Base-by-base conservation (phyloP, 768 basidiomycete species). In the Hericium coralloides region DNA sequence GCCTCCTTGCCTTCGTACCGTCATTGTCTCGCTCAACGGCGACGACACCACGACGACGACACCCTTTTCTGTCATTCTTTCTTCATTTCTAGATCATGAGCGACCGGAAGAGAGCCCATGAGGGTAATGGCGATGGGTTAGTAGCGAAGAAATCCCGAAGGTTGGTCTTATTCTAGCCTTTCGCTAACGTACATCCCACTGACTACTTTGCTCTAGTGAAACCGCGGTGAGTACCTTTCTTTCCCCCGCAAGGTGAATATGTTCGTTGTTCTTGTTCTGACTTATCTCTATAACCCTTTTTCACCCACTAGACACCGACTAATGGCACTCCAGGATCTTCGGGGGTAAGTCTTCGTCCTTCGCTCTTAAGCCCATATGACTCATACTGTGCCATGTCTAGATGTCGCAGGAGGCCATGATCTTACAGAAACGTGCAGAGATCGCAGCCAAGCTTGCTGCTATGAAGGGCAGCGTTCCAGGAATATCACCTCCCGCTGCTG, bases 371-470 rank as follows among this genome's bases (percentile, higher is more conserved):
- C 12, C 14, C 17, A 12, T 43, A 4, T 36, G 17, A 22, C 55
- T 56, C 53, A 58, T 48, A 20, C 52, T 22, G 12, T 38, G 38
- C 26, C 58, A 15, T 36, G 9, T n/a, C 20, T 25, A 83, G 79
- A 58, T 77, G 12, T 74, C 79, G 38, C 74, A 74, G 59, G 80
- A 82, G 62, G 86, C 80, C 31, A 79, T 90, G 63, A 91, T 92
- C 55, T 85, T 87, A 20, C 87, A 88, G 71, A 90, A 89, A 70
- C 79, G 85, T 39, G 89, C 90, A 6, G 88, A 92, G 69, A 85
- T 95, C 59, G 79, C 87, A 12, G 92, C 92, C 15, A 93, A 92
- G 68, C 76, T 90, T 22, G 92, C 92, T 2, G 83, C 84, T 15
- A 61, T 61, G 60, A 60, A 58, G 69, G 20, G 68, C 49, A n/a